These are phyloP conservation scores for Trametes elegans DNA, from an alignment of 768 basidiomycete species.

Conservation along the genomic window DNA sequence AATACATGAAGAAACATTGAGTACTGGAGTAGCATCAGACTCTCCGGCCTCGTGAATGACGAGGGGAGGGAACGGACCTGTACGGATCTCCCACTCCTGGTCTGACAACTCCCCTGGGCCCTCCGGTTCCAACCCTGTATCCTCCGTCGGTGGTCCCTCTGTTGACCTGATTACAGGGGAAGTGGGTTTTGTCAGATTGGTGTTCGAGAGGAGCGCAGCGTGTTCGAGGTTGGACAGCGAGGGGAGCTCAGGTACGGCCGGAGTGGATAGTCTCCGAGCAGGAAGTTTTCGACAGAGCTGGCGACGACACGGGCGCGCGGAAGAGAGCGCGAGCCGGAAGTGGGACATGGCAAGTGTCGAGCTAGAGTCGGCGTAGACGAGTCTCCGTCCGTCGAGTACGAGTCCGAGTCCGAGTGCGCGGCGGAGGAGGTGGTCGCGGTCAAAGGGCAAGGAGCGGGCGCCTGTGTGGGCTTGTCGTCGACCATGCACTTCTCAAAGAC, in stretches of 20 bases:
- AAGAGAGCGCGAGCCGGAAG: background rate
- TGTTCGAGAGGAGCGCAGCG: background rate
- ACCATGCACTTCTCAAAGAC: conserved; percentile 75
- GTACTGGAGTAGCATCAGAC: conserved; percentile 32
- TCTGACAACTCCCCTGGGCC: conserved; percentile 47
- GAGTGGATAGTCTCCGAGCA: background rate
- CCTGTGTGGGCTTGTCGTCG: background rate
- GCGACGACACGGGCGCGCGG: background rate
- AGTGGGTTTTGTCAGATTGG: background rate
- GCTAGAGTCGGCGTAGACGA: background rate
- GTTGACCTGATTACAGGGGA: background rate
- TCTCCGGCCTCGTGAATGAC: conserved; percentile 12
- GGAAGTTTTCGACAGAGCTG: background rate
- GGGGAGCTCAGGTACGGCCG: background rate
- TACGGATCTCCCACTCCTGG: conserved; percentile 75
- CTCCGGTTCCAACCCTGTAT: background rate
- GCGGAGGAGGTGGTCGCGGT: background rate
- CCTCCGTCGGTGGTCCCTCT: background rate
- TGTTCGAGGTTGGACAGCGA: background rate
- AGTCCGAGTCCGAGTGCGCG: background rate
- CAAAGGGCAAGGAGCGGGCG: background rate
- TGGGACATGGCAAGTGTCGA: conserved; percentile 1
- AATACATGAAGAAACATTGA: background rate
- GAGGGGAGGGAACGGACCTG: conserved; percentile 43
- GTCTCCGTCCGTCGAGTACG: too few species aligned